Evolutionary conservation across 2,329 filamentous ascomycete species (phyloP).

Genomic region (Calonectria hongkongensis): DNA sequence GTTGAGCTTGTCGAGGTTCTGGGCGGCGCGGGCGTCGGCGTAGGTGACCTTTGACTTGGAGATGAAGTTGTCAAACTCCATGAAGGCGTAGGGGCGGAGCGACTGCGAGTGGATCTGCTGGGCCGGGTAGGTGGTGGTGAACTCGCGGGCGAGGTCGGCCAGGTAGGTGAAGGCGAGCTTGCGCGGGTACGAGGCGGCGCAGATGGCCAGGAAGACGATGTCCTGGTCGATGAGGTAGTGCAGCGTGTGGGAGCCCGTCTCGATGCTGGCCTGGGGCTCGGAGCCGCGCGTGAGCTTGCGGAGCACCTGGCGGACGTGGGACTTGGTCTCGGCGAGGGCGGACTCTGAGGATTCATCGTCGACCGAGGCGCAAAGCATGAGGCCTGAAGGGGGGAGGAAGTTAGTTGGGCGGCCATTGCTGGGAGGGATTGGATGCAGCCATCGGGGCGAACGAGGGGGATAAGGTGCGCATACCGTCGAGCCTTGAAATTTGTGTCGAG

Average conservation of each 20-base stretch:
- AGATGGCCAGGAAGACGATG: constrained; percentile 94
- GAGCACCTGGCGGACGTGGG: constrained; percentile 92
- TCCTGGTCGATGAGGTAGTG: constrained; percentile 92
- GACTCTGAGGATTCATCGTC: constrained; percentile 87
- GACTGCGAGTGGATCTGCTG: constrained; percentile 83
- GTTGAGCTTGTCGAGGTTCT: constrained; percentile 96
- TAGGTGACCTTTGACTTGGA: constrained; percentile 94
- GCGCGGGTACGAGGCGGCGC: constrained; percentile 94
- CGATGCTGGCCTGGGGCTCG: constrained; percentile 93
- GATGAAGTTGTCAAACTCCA: constrained; percentile 99
- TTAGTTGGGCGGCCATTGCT: constrained; percentile 41
- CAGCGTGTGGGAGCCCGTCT: constrained; percentile 86
- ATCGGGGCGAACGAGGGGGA: too few species aligned
- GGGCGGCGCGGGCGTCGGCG: constrained; percentile 90
- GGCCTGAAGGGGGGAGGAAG: constrained; percentile 73
- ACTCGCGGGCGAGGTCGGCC: constrained; percentile 92
- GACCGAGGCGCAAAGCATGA: constrained; percentile 95
- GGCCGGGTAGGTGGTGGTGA: constrained; percentile 87
- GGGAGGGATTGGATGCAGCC: background rate
- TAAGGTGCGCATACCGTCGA: constrained; percentile 80
- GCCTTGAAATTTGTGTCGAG: constrained; percentile 94
- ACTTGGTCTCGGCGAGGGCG: constrained; percentile 90
- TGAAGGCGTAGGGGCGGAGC: constrained; percentile 94
- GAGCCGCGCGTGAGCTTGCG: constrained; percentile 91
- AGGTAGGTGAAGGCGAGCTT: constrained; percentile 99